Base-by-base conservation (phyloP, 495 filamentous ascomycete genomes). In the Glarea lozoyensis region DNA sequence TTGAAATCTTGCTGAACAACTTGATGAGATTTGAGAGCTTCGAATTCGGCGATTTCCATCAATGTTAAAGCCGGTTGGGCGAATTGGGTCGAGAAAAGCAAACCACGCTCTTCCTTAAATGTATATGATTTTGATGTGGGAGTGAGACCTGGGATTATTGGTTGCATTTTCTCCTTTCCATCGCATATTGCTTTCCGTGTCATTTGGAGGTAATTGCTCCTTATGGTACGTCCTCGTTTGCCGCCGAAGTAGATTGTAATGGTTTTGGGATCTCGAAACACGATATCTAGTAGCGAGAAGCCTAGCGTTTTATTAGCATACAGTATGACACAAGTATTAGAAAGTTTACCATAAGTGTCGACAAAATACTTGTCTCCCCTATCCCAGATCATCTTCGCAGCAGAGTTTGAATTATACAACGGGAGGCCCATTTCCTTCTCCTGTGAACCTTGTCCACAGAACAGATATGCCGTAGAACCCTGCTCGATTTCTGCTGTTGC, bases 371-470 rank as follows among this genome's bases (percentile, higher is more conserved):
- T 48, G 42, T 70, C 64, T 6, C 60, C 62, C 11, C 43, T 30
- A 34, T 68, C 65, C 67, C 67, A 70, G 21, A 70, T 37, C 7
- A 42, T 36, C 18, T 53, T 53, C 2, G 62, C 67, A 0, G 49
- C 55, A 3, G 44, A 10, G 38, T 63, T 67, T 4, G 40, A 41
- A 1, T 46, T 52, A 40, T 67, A 66, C 10, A 66, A 40, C 10
- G 60, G 57, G 64, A 68, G 66, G 1, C 67, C 67, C 67, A 70
- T 70, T 6, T 50, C 52, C 19, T 45, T 49, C 31, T 54, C 48
- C 40, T 70, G 67, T 25, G 58, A 62, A 2, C 67, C 67, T 39
- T 70, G 67, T 3, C 67, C 67, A 2, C 63, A 65, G 36, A 70
- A 70, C 11, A 70, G 21, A 47, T 67, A 68, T 2, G 61, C 64